Conservation (phyloP, 2,329 filamentous ascomycete species). For the Arthroderma sp. region DNA sequence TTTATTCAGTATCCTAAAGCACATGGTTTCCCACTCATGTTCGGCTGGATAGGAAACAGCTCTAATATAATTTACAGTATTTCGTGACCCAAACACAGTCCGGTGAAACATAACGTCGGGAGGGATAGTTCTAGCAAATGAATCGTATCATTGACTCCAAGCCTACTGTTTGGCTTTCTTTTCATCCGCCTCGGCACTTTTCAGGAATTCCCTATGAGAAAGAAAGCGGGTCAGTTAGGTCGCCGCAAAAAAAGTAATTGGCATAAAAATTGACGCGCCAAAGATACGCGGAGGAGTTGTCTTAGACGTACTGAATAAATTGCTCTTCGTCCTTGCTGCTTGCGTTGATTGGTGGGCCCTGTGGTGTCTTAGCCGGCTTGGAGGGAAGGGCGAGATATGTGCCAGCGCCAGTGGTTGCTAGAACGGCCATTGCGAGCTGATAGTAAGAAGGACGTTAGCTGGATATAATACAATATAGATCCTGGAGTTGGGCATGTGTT, state of each 20-base stretch:
- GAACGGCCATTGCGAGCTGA: slow-evolving; percentile 49
- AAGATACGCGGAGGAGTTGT: background rate
- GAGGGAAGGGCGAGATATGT: slow-evolving; percentile 34
- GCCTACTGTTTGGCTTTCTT: slow-evolving; percentile 24
- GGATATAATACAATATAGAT: too few relatives aligned
- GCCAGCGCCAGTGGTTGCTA: slow-evolving; percentile 37
- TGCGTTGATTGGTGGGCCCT: slow-evolving; percentile 48
- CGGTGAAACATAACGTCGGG: too few relatives aligned
- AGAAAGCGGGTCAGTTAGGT: background rate
- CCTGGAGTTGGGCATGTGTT: too few relatives aligned
- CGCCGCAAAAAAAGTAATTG: background rate
- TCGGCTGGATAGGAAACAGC: too few relatives aligned
- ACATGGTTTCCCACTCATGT: too few relatives aligned
- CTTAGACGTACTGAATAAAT: slow-evolving; percentile 49
- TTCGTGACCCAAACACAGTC: too few relatives aligned
- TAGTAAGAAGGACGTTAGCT: slow-evolving; percentile 3
- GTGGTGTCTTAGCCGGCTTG: slow-evolving; percentile 32
- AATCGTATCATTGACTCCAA: too few relatives aligned
- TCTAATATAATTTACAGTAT: too few relatives aligned
- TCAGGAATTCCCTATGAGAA: slow-evolving; percentile 36
- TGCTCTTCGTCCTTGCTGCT: slow-evolving; percentile 55
- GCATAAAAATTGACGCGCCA: background rate
- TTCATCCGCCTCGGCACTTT: slow-evolving; percentile 35
- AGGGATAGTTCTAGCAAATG: too few relatives aligned
- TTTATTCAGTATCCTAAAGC: too few relatives aligned